Percentiles rank a stretch among this genome's conserved stretches.
Conservation (phyloP, 768 basidiomycete species). For the Boletus insuetus region DNA sequence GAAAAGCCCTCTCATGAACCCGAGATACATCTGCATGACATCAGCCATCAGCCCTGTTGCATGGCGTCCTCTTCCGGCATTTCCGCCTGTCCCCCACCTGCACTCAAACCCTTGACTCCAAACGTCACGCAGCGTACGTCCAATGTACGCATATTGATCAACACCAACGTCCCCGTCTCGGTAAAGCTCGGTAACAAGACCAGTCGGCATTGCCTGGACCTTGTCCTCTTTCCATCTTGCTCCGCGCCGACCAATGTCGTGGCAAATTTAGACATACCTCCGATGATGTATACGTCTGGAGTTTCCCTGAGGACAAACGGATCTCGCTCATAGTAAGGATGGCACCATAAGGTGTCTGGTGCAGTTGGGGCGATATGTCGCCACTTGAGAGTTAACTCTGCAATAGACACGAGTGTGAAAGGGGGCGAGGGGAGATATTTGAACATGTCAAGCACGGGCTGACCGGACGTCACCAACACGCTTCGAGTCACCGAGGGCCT, state of each 20-base stretch:
- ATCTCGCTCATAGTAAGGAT: slow-evolving; percentile 84
- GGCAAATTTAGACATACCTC: slow-evolving; percentile 81
- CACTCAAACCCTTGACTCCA: slow-evolving; percentile 39
- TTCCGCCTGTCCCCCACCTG: slow-evolving; percentile 13
- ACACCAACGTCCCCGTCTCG: slow-evolving; percentile 71
- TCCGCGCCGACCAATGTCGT: slow-evolving; percentile 60
- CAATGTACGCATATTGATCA: slow-evolving; percentile 78
- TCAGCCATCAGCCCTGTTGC: slow-evolving; percentile 28
- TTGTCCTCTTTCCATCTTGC: slow-evolving; percentile 27
- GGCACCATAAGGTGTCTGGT: slow-evolving; percentile 98
- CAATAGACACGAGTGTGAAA: slow-evolving; percentile 68
- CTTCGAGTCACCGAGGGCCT: slow-evolving; percentile 42
- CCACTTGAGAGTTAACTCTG: slow-evolving; percentile 84
- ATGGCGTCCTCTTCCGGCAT: slow-evolving; percentile 15
- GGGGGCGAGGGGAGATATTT: slow-evolving; percentile 81
- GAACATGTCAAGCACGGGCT: slow-evolving; percentile 92
- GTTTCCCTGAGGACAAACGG: slow-evolving; percentile 87
- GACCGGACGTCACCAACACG: slow-evolving; percentile 85
- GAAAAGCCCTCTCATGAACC: too few species aligned
- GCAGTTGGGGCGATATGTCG: slow-evolving; percentile 98
- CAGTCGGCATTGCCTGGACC: slow-evolving; percentile 54
- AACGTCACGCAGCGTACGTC: slow-evolving; percentile 64
- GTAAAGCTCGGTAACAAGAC: slow-evolving; percentile 81
- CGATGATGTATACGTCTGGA: slow-evolving; percentile 90
- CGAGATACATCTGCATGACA: background rate